phyloP scores from a whole-genome alignment of 2,329 filamentous ascomycete genomes.

The Scytalidium sp. region DNA sequence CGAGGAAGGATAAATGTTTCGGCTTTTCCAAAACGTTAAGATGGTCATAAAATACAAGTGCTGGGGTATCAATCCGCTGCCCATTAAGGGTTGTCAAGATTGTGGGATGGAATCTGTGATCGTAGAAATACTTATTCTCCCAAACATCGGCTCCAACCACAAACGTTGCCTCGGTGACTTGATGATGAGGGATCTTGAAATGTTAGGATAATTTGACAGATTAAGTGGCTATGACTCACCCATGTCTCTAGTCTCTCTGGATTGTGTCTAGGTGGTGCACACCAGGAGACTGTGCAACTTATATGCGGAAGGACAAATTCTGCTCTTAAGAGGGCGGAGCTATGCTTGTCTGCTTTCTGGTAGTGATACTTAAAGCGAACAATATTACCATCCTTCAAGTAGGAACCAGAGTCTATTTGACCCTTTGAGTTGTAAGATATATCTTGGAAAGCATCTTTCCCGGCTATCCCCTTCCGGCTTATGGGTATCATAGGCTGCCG shows the following conservation, averaged over 20 bases:
- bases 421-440: constrained; percentile 51
- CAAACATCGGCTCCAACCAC: constrained; percentile 50
- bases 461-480: constrained; percentile 42
- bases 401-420: constrained; percentile 50
- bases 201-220: not conserved
- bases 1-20: constrained; percentile 37
- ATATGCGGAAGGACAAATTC: constrained; percentile 52
- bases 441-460: constrained; percentile 40
- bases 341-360: constrained; percentile 49
- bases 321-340: constrained; percentile 52
- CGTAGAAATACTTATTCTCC: constrained; percentile 45
- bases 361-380: constrained; percentile 53
- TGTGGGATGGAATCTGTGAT: constrained; percentile 45
- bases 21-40: constrained; percentile 41
- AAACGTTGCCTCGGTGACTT: constrained; percentile 52
- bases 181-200: constrained; percentile 45
- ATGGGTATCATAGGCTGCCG: constrained; percentile 35
- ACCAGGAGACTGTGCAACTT: constrained; percentile 52
- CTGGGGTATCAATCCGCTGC: constrained; percentile 45
- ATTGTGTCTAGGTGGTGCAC: constrained; percentile 45
- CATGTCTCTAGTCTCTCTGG: constrained; percentile 49
- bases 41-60: constrained; percentile 49
- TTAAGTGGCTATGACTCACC: constrained; percentile 14
- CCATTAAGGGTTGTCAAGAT: constrained; percentile 48
- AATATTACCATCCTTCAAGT: constrained; percentile 48